Conservation (phyloP, 148 eudicot genomes). For the Simmondsia chinensis region DNA sequence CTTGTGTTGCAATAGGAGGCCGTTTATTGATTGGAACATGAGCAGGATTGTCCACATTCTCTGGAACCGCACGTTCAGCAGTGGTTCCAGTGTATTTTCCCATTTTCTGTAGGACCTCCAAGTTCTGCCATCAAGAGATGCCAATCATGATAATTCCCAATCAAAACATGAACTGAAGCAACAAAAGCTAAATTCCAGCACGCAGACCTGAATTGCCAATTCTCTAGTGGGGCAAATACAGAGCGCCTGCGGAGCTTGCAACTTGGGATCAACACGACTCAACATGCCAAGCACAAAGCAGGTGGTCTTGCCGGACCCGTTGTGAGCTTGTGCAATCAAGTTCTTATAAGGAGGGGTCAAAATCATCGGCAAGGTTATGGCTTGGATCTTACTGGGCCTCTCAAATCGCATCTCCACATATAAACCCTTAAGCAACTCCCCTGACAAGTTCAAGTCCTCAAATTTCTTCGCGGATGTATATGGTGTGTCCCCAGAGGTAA, state of each 20-base stretch:
- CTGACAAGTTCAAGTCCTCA: constrained; percentile 68
- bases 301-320: constrained; percentile 95
- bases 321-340: constrained; percentile 80
- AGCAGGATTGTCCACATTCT: constrained; percentile 33
- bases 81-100: constrained; percentile 73
- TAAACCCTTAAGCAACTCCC: constrained; percentile 71
- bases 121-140: constrained; percentile 35
- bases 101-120: constrained; percentile 83
- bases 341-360: constrained; percentile 65
- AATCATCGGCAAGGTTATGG: constrained; percentile 46
- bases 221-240: constrained; percentile 95
- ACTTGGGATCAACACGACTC: constrained; percentile 65
- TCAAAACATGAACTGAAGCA: no score
- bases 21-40: constrained; percentile 38
- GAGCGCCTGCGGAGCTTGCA: constrained; percentile 63
- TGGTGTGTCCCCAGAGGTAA: constrained; percentile 62
- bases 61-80: constrained; percentile 63
- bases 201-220: constrained; percentile 67
- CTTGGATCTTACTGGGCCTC: constrained; percentile 86
- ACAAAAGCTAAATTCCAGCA: neutral
- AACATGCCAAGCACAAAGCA: constrained; percentile 90
- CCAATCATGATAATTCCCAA: no score
- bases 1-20: constrained; percentile 56
- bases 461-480: constrained; percentile 68
- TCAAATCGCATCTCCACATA: constrained; percentile 89